Percentiles rank a stretch among this genome's conserved stretches.
Conservation (phyloP, 257 asterid species). For the Solanum bulbocastanum region DNA sequence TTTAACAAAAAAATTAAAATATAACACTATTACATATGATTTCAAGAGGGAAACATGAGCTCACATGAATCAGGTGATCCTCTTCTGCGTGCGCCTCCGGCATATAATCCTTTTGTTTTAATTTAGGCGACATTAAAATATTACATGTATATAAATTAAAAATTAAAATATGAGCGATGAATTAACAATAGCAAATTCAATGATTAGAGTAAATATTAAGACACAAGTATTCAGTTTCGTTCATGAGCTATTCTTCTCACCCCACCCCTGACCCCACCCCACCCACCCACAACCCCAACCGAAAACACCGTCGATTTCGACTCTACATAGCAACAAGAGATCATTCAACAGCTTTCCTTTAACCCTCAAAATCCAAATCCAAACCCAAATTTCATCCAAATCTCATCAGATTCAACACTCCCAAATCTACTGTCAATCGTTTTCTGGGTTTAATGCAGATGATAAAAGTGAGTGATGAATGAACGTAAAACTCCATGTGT, state of each 20-base stretch:
- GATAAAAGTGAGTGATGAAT: conserved; percentile 13
- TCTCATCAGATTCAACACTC: neutral
- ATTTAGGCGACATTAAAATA: neutral
- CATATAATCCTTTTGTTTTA: no score
- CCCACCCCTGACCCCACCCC: neutral
- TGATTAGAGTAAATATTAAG: neutral
- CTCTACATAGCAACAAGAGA: neutral
- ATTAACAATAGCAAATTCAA: neutral
- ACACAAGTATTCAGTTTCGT: neutral
- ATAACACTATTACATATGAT: no score
- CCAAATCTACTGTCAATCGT: neutral
- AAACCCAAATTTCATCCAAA: conserved; percentile 17
- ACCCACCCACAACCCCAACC: neutral
- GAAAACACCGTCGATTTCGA: neutral
- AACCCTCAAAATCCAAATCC: conserved; percentile 16
- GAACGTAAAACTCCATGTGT: conserved; percentile 52
- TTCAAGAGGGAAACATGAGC: no score
- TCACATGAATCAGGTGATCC: no score
- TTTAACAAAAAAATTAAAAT: no score
- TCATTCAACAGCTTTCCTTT: conserved; percentile 4
- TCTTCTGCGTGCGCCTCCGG: no score
- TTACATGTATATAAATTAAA: no score
- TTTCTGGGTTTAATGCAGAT: conserved; percentile 49
- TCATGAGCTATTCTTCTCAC: neutral
- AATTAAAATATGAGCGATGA: neutral